Base-by-base conservation (phyloP, 257 asterid genomes). In the Jaltomata sinuosa region DNA sequence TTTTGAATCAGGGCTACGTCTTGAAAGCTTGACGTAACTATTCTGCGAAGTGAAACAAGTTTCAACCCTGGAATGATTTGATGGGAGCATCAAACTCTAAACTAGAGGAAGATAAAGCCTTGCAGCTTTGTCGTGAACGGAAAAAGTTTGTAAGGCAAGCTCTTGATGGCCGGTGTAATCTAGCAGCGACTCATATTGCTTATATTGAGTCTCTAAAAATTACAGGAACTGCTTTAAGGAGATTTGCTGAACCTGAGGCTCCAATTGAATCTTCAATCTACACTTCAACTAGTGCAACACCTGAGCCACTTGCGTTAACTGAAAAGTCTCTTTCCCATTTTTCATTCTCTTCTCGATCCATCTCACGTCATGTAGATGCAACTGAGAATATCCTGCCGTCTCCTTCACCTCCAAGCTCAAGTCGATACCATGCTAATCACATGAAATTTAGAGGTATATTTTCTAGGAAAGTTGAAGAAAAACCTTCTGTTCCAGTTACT, bases 71-170 rank as follows among this genome's bases (percentile, higher is more conserved):
- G 68, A 81, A 47, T 74, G 89, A 74, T 62, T 85, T 79, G 82
- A 97, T 97, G 99, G 99, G 99, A 84, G 96, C 94, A 50, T 87
- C 98, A 42, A 93, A 91, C 87, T 97, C 99, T 53, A 90, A 90
- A 87, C 54, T 87, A 59, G 98, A 94, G 82, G 99, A 97, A 90
- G 99, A 94, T 90, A 94, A 94, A 80, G 94, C 97, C 82, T 90
- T 97, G 86, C 94, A 91, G 89, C 98, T 95, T 67, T 95, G 99
- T 86, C 96, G 97, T 40, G 97, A 95, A 77, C 85, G 99, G 76
- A 97, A 95, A 90, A 95, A 94, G 85, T 92, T 95, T 81, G 93
- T 97, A 92, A 93, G 93, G 87, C 98, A 94, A 86, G 98, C 99
- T 72, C 97, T 97, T 40, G 93, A 97, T 67, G 97, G 98, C 69